Base-by-base conservation (phyloP, 139 green algal species). In the Marvania coccoides region DNA sequence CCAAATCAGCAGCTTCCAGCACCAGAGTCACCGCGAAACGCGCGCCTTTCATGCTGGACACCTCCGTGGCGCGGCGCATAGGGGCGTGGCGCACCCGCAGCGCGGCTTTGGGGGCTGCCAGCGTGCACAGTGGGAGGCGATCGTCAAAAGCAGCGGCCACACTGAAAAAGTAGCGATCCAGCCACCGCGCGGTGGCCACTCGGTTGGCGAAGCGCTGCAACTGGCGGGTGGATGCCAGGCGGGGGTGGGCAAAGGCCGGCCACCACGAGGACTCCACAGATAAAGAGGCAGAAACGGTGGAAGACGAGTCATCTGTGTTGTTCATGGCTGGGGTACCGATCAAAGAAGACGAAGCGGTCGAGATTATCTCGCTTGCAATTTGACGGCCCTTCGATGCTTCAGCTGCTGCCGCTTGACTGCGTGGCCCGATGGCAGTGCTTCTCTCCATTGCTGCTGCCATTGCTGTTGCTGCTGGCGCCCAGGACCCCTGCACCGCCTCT, bases 121-220 rank as follows among this genome's bases (percentile, higher is more conserved):
- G 29, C 12, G 33, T 64, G 24, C 30, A 64, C 23, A 66, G 34
- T 9, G 34, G 34, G 8, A 66, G 24, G 33, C 56, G 46, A 55
- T 87, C 81, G 40, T 87, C 81, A 48, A 77, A 85, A n/a, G 82
- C 78, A 8, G 54, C 64, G 2, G 48, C 72, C 19, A 87, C 75
- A 15, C 36, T 40, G 6, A 63, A n/a, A 13, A 67, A 69, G 26
- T 58, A 57, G 26, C 35, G 35, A 39, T 80, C 30, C 40, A 70
- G 12, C 53, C 59, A 61, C 24, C 53, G 15, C 23, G 70, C 36
- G 29, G 76, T 24, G 1, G 48, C 59, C 7, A 80, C 48, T 58
- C 71, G 61, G 39, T 87, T 87, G 29, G 70, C 24, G 67, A 87
- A 87, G 34, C 75, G 65, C 64, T 87, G 78, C 19, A 85, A 70